Conservation (phyloP, 768 basidiomycete species). For the Pisolithus sp. region DNA sequence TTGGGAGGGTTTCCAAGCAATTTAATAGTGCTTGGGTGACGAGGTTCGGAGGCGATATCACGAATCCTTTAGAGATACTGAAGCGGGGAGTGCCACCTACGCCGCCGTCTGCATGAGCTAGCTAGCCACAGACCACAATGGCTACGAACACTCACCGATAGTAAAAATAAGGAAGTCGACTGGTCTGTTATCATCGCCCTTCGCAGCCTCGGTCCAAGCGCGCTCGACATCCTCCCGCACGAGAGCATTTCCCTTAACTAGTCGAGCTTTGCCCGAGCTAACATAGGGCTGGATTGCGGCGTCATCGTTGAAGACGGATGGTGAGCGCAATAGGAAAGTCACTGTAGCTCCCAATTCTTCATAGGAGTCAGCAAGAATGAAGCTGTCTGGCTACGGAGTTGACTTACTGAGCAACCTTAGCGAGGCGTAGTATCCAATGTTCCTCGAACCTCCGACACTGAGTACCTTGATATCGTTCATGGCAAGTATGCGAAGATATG, state of each 20-base stretch:
- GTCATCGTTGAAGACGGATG: conserved; percentile 48
- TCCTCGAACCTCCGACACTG: conserved; percentile 45
- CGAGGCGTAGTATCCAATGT: conserved; percentile 48
- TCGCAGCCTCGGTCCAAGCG: conserved; percentile 43
- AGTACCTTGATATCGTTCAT: conserved; percentile 15
- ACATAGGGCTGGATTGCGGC: conserved; percentile 46
- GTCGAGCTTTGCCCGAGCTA: conserved; percentile 41
- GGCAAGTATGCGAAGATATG: neutral
- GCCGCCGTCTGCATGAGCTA: neutral
- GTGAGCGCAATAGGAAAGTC: conserved; percentile 55
- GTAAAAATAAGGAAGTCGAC: conserved; percentile 57
- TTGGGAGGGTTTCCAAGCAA: conserved; percentile 48
- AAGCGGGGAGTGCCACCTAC: conserved; percentile 46
- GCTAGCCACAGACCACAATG: neutral
- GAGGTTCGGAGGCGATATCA: conserved; percentile 48
- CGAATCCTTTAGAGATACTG: conserved; percentile 39
- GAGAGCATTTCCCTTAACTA: conserved; percentile 59
- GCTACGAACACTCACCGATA: conserved; percentile 39
- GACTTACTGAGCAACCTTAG: conserved; percentile 42
- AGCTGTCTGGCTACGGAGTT: neutral
- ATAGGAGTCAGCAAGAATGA: neutral
- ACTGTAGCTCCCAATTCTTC: conserved; percentile 53
- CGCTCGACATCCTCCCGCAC: conserved; percentile 42
- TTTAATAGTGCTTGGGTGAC: conserved; percentile 54
- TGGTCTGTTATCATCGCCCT: conserved; percentile 20